A percentile compares a stretch with the other conserved stretches of the same genome.
These are phyloP conservation scores for Sugiyamaella lignohabitans DNA, from an alignment of 805 yeast genomes.

Conservation along the genomic window DNA sequence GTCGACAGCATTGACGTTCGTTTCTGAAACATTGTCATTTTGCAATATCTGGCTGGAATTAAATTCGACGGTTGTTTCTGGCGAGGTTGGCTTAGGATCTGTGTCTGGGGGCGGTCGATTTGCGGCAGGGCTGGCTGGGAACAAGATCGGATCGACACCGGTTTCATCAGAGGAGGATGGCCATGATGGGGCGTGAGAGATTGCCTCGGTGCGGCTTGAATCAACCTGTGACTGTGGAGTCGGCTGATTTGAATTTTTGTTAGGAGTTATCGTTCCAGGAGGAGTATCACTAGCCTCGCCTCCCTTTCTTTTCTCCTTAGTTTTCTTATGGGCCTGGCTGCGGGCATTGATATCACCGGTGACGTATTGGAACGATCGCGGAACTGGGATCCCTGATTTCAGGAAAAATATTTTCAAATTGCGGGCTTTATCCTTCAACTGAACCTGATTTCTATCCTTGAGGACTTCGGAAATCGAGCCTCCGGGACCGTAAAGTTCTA, in stretches of 20 bases:
- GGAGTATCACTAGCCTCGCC: not conserved
- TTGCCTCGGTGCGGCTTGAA: not conserved
- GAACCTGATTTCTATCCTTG: slow-evolving; percentile 85
- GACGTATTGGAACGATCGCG: slow-evolving; percentile 71
- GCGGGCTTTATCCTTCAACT: slow-evolving; percentile 91
- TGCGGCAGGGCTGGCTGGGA: not conserved
- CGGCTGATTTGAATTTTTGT: not conserved
- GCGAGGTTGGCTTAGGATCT: not conserved
- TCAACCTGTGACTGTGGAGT: not conserved
- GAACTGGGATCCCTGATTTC: slow-evolving; percentile 69
- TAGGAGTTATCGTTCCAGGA: not conserved
- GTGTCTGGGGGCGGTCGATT: not conserved
- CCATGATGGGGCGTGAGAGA: not conserved
- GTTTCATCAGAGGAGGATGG: not conserved
- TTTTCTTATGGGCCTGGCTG: slow-evolving; percentile 1
- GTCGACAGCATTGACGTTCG: not conserved
- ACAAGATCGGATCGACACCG: not conserved
- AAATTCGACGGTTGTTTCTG: no score
- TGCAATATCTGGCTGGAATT: no score
- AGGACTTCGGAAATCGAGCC: slow-evolving; percentile 78
- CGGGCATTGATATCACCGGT: slow-evolving; percentile 59
- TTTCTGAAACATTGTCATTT: not conserved
- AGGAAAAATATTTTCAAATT: slow-evolving; percentile 88
- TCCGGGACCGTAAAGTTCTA: slow-evolving; percentile 90
- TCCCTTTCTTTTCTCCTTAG: slow-evolving; percentile 4